Evolutionary conservation across 75 land plant species (phyloP).

Genomic region (Selaginella tamariscina): DNA sequence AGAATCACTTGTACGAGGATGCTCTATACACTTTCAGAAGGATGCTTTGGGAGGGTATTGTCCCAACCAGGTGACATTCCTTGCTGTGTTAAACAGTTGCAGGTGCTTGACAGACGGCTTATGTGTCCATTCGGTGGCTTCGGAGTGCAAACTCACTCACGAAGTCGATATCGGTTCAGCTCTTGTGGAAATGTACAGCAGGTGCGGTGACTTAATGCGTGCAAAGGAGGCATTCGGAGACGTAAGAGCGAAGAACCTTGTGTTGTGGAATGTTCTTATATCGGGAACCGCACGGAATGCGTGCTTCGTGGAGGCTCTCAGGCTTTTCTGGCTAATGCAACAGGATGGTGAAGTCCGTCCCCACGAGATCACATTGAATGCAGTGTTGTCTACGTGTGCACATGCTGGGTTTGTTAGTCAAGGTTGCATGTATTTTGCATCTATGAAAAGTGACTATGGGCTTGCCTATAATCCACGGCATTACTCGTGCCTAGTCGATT

Average conservation of each 20-base stretch:
- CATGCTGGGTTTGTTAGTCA: slow-evolving; percentile 18
- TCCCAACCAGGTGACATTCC: not conserved
- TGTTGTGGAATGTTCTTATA: not conserved
- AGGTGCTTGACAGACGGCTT: not conserved
- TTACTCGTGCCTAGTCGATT: slow-evolving; percentile 23
- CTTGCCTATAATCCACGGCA: slow-evolving; percentile 2
- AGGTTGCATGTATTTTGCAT: slow-evolving; percentile 14
- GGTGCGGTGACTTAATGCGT: not conserved
- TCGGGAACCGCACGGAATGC: not conserved
- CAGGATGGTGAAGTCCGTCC: not conserved
- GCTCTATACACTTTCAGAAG: not conserved
- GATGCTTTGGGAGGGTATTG: not conserved
- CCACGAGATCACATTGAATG: not conserved
- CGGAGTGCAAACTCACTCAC: not conserved
- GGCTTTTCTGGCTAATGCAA: not conserved
- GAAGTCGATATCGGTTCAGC: not conserved
- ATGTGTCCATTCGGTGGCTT: not conserved
- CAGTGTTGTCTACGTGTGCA: slow-evolving; percentile 26
- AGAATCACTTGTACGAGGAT: not conserved
- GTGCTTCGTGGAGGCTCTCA: not conserved
- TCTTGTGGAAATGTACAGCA: not conserved
- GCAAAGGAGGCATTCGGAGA: not conserved
- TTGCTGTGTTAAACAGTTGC: not conserved
- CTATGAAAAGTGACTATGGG: slow-evolving; percentile 9
- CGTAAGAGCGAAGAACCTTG: not conserved